Percentiles rank a stretch among this genome's conserved stretches.
Conservation (phyloP, 2,329 filamentous ascomycete genomes). For the Penicillium expansum region DNA sequence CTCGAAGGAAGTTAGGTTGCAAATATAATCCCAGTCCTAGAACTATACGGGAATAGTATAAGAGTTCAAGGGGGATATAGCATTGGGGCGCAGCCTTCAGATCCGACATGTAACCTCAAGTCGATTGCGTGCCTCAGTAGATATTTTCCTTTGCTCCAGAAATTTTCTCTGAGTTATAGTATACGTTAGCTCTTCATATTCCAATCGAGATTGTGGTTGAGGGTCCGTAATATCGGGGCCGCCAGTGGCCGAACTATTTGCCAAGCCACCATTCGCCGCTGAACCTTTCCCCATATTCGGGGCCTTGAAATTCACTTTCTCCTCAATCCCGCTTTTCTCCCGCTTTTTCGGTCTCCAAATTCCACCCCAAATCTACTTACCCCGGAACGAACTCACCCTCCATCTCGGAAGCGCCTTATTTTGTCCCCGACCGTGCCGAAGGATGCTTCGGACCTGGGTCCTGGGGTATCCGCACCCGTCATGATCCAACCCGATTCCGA, state of each 20-base stretch:
- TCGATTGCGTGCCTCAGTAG: neutral
- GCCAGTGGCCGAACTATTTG: conserved; percentile 19
- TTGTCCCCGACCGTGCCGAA: conserved; percentile 22
- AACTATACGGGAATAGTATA: neutral
- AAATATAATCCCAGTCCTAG: too few species aligned
- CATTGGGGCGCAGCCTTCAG: neutral
- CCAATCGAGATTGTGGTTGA: neutral
- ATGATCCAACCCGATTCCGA: conserved; percentile 39
- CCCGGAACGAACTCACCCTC: conserved; percentile 9
- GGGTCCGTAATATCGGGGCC: conserved; percentile 14
- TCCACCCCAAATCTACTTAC: conserved; percentile 1
- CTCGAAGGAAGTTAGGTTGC: too few species aligned
- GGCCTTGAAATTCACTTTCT: conserved; percentile 18
- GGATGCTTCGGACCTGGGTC: conserved; percentile 33
- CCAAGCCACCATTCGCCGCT: conserved; percentile 32
- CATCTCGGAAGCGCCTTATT: neutral
- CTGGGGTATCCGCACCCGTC: conserved; percentile 39
- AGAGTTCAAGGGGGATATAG: neutral
- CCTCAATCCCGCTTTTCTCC: conserved; percentile 13
- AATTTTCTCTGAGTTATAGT: neutral
- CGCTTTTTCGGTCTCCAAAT: neutral
- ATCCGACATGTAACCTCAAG: neutral
- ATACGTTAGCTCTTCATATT: neutral
- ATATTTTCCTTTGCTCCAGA: neutral
- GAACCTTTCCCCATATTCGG: conserved; percentile 34